Evolutionary conservation across 306 rosid genomes (phyloP).

Genomic region (Trifolium repens): DNA sequence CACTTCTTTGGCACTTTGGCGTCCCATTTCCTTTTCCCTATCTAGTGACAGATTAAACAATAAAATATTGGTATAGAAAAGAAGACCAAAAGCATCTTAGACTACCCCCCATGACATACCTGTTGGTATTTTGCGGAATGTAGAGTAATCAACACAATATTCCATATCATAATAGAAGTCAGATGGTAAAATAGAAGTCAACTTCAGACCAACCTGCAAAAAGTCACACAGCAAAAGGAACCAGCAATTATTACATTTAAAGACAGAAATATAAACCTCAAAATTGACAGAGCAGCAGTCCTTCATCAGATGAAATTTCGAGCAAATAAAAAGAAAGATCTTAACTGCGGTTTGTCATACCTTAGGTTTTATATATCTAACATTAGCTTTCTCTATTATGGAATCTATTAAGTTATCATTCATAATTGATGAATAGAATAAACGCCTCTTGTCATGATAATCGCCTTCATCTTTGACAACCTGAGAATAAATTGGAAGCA

Average conservation of each 20-base stretch:
- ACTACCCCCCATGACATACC: slow-evolving; percentile 59
- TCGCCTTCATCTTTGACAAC: slow-evolving; percentile 69
- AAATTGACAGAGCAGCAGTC: background rate
- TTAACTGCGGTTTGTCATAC: slow-evolving; percentile 53
- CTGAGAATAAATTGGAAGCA: slow-evolving; percentile 53
- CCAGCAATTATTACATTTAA: slow-evolving; percentile 1
- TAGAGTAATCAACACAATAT: slow-evolving; percentile 87
- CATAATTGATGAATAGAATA: slow-evolving; percentile 89
- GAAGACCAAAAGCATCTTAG: slow-evolving; percentile 12
- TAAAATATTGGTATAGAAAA: slow-evolving; percentile 1
- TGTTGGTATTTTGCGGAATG: slow-evolving; percentile 63
- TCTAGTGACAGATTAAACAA: slow-evolving; percentile 23
- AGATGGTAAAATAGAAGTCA: slow-evolving; percentile 52
- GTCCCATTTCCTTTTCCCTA: slow-evolving; percentile 2
- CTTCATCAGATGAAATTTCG: slow-evolving; percentile 15
- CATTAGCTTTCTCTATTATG: slow-evolving; percentile 69
- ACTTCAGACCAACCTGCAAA: slow-evolving; percentile 67
- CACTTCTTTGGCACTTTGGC: slow-evolving; percentile 7
- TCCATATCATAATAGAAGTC: slow-evolving; percentile 92
- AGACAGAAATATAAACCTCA: slow-evolving; percentile 26
- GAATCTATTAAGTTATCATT: slow-evolving; percentile 85
- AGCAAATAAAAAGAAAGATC: slow-evolving; percentile 28
- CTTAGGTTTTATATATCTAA: slow-evolving; percentile 65
- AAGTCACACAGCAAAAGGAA: slow-evolving; percentile 14
- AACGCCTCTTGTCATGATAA: slow-evolving; percentile 86